Evolutionary conservation across 257 asterid species (phyloP), one percentile per base, ranked within the genome.

Genomic region (Apocynum venetum): DNA sequence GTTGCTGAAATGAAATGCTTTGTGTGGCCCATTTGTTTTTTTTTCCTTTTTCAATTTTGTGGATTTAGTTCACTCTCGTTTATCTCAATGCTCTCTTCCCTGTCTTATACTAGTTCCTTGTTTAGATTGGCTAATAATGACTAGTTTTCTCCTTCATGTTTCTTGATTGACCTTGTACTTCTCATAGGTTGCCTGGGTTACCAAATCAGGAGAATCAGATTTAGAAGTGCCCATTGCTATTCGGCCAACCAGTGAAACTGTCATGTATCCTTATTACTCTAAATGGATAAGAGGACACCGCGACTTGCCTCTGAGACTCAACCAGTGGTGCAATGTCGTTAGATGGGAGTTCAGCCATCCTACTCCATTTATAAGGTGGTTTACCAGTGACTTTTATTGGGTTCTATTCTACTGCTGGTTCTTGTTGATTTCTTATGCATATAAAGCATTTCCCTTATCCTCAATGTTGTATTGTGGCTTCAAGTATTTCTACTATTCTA

Each of bases 241-340:
- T 86, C 96, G 99, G 41, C 99, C 97, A 77, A 95, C 99, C n/a
- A 95, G 99, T 87, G 99, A 95, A 88, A 95, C 99, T 20, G 91
- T 91, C 56, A 95, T 95, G 99, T 95, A 95, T 88, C 99, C 99
- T 76, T 93, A 91, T 80, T 95, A 88, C 82, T 93, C 97, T 76
- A 95, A 91, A 89, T 95, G 99, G 99, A 93, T 93, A 73, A 89
- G 99, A 84, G 98, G 98, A 52, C 99, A 95, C 82, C 97, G 98
- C 3, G 98, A 95, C 88, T 89, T 95, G 82, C 99, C 99, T 84
- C 73, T 95, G 82, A 91, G 89, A 83, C 96, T 95, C 43, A 95
- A 95, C 82, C 99, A 93, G 84, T 95, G 98, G 99, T 95, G 99
- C 85, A 95, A 95, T 88, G 93, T 95, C 79, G 99, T 95, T 66